Base-by-base conservation (phyloP, 73 alveolate genomes). In the Paramecium caudatum region DNA sequence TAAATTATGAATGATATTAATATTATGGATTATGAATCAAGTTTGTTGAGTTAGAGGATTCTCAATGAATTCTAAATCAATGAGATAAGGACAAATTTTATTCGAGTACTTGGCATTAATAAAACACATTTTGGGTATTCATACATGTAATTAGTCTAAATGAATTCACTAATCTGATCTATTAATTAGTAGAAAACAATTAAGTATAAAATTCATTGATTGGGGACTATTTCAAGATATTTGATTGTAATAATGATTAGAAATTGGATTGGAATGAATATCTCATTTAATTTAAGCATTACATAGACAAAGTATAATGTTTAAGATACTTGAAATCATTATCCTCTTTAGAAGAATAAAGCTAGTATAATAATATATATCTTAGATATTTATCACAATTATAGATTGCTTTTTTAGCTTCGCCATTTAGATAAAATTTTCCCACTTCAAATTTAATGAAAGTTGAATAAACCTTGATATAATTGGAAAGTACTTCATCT, bases 1-100 rank as follows among this genome's bases (percentile, higher is more conserved):
- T 15, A 74, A 74, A 43, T 74, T 74, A 74, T 74, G 88, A 74
- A 55, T 55, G 23, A 55, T 23, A n/a, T n/a, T n/a, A n/a, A n/a
- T n/a, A 55, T 55, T 23, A 55, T 55, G 10, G 80, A 55, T 55
- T 55, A 55, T 27, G 80, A 55, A 43, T 55, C 80, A 12, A 37
- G 80, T 2, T 12, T 55, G 12, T 43, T 55, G 9, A 55, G 80
- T 55, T 23, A 55, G 17, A 17, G 80, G 30, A 55, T 55, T 23
- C 80, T 55, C 2, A 55, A 55, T 55, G 80, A 55, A 55, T 55
- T 55, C 30, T 43, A 55, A 27, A 4, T 55, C 9, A 55, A 55
- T 55, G 80, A 55, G 30, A 55, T 55, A 10, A 4, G 80, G 30
- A 55, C 10, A 4, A 55, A 55, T 55, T 55, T 55, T 43, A 55